Base-by-base conservation (phyloP, 495 filamentous ascomycete species). In the Penicillium antarcticum region DNA sequence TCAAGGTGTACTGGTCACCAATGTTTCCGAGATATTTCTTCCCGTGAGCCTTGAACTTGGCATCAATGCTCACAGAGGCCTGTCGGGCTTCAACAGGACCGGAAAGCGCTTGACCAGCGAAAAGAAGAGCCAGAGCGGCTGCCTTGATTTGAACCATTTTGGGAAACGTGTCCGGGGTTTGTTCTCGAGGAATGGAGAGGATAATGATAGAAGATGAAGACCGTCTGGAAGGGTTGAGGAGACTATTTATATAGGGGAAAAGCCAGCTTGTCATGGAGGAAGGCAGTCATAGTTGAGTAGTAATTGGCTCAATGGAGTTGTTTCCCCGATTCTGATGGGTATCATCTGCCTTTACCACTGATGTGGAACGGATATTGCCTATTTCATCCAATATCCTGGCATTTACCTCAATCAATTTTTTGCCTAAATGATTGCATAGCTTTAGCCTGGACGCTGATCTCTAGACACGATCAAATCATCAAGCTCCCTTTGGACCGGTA, bases 1-100 rank as follows among this genome's bases (percentile, higher is more conserved):
- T 60, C 51, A 70, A 52, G 29, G 62, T 62, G 41, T 51, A 44
- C 32, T 54, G 62, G n/a, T 70, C 67, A 34, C 54, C 52, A 45
- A 47, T 48, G 16, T 42, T 69, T 35, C 67, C 67, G 21, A 61
- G n/a, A 26, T 63, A 63, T 21, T 63, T 63, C 45, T 63, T 63
- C 2, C 57, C 61, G 5, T 61, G 46, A 6, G 53, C 33, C 32
- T 57, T 56, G 57, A 63, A 52, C 16, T 46, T 54, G 47, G 56
- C 41, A 53, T 63, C 51, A 26, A 63, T 52, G 53, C 60, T 63
- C 32, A 42, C 47, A 14, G 54, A 54, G 32, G 54, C 54, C 51
- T 61, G 58, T 42, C 58, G 54, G 33, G 50, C 2, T 36, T 46
- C 42, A 41, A 52, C 14, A 24, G 48, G 36, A 29, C 17, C 38